Conservation (phyloP, 768 basidiomycete species). For the Leccinum incarnatum region DNA sequence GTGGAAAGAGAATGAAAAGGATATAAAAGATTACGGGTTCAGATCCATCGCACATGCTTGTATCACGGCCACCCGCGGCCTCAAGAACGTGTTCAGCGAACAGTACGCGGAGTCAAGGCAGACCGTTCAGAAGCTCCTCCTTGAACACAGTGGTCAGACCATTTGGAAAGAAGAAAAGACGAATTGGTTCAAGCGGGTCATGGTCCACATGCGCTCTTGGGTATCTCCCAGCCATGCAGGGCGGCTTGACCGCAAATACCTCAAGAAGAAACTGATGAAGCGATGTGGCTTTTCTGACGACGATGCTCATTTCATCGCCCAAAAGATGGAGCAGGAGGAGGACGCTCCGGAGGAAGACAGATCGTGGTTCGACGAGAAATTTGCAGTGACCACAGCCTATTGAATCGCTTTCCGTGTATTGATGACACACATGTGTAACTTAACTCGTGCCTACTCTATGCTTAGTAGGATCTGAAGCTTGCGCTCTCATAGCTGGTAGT, state of each 20-base stretch:
- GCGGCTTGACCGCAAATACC: constrained; percentile 7
- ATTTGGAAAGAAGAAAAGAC: constrained; percentile 27
- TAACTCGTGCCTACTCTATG: neutral
- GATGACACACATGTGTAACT: neutral
- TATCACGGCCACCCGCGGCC: constrained; percentile 35
- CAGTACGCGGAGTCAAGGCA: constrained; percentile 35
- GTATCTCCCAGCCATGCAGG: constrained; percentile 16
- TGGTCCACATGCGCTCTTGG: constrained; percentile 27
- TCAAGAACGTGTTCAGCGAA: constrained; percentile 17
- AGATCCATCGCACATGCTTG: constrained; percentile 38
- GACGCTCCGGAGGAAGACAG: constrained; percentile 14
- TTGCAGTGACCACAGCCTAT: neutral
- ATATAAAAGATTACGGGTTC: constrained; percentile 34
- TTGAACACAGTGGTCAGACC: constrained; percentile 13
- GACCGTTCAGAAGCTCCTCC: constrained; percentile 20
- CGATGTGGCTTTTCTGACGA: constrained; percentile 22
- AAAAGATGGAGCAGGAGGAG: constrained; percentile 17
- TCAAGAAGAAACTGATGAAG: constrained; percentile 23
- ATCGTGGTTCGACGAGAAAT: constrained; percentile 22
- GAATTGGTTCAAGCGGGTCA: constrained; percentile 24
- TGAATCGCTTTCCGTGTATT: neutral
- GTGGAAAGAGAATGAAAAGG: constrained; percentile 38
- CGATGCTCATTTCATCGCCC: constrained; percentile 19
- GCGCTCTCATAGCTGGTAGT: constrained; percentile 1
- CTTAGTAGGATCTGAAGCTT: neutral